These are phyloP conservation scores for Suillus fuscotomentosus DNA, from an alignment of 768 basidiomycete species.

Conservation along the genomic window DNA sequence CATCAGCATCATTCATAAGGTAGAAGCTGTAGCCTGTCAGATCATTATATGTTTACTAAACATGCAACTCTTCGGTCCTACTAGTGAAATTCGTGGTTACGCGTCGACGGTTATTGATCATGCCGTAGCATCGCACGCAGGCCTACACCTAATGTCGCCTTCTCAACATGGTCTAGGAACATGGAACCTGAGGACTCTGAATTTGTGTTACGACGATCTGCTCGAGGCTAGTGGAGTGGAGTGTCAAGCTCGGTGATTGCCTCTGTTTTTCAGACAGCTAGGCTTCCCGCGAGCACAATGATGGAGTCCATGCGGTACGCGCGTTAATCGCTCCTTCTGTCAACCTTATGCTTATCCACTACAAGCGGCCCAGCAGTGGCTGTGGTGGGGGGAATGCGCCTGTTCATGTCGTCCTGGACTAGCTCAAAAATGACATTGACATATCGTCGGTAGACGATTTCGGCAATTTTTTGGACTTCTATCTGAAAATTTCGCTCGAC, in stretches of 20 bases:
- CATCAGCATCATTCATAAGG: background rate
- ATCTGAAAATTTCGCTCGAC: background rate
- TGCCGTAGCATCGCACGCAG: background rate
- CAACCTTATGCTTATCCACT: background rate
- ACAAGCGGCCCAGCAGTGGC: background rate
- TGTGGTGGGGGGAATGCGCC: background rate
- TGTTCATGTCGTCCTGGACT: background rate
- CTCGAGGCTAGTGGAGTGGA: background rate
- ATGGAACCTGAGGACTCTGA: background rate
- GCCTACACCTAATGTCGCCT: background rate
- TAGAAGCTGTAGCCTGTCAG: background rate
- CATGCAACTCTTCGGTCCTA: background rate
- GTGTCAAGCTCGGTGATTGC: background rate
- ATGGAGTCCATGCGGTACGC: background rate
- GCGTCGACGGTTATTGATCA: background rate
- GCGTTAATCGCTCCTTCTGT: background rate
- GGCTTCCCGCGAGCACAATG: background rate
- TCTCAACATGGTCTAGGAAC: background rate
- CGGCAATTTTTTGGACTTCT: background rate
- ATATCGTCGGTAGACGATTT: background rate
- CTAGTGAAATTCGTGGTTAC: background rate
- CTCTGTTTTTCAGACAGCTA: background rate
- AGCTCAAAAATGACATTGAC: background rate
- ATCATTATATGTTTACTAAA: background rate
- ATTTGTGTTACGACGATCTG: background rate